These are phyloP conservation scores for Diplocarpon mali DNA, from an alignment of 2,329 filamentous ascomycete genomes.

Conservation along the genomic window DNA sequence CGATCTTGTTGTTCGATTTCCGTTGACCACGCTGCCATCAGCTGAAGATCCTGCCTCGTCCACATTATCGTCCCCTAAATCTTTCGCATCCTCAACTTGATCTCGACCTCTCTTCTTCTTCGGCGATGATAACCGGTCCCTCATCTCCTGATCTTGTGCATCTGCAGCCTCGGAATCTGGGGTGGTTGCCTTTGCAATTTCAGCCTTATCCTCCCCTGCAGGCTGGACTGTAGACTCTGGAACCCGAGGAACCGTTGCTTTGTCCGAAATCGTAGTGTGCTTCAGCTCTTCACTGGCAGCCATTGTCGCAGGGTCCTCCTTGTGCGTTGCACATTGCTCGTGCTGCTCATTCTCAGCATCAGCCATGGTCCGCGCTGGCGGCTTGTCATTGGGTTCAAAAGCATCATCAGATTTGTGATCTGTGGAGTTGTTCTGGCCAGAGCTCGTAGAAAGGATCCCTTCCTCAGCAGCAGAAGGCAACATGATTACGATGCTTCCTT, in stretches of 20 bases:
- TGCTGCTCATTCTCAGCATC: slow-evolving; percentile 13
- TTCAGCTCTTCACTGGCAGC: slow-evolving; percentile 53
- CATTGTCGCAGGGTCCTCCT: slow-evolving; percentile 52
- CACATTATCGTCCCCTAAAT: slow-evolving; percentile 25
- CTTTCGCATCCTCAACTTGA: slow-evolving; percentile 35
- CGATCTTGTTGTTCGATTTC: slow-evolving; percentile 30
- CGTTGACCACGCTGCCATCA: slow-evolving; percentile 32
- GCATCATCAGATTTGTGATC: slow-evolving; percentile 15
- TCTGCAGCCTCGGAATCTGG: slow-evolving; percentile 29
- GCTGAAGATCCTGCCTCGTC: slow-evolving; percentile 29
- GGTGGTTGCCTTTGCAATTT: slow-evolving; percentile 18
- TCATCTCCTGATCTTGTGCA: slow-evolving; percentile 31
- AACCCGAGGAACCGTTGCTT: slow-evolving; percentile 22
- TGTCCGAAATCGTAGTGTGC: slow-evolving; percentile 51
- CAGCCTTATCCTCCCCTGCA: slow-evolving; percentile 24
- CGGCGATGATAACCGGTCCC: slow-evolving; percentile 44
- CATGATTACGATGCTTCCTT: slow-evolving; percentile 12
- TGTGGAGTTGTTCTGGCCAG: slow-evolving; percentile 6
- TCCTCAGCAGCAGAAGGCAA: slow-evolving; percentile 16
- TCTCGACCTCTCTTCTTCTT: slow-evolving; percentile 49
- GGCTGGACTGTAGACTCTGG: slow-evolving; percentile 21
- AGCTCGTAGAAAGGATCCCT: slow-evolving; percentile 7
- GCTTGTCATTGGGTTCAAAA: slow-evolving; percentile 21
- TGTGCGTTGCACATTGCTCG: slow-evolving; percentile 10
- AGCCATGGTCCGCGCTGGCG: slow-evolving; percentile 20